These are phyloP conservation scores for Didymella arachidicola DNA, from an alignment of 2,329 filamentous ascomycete genomes.

Conservation along the genomic window DNA sequence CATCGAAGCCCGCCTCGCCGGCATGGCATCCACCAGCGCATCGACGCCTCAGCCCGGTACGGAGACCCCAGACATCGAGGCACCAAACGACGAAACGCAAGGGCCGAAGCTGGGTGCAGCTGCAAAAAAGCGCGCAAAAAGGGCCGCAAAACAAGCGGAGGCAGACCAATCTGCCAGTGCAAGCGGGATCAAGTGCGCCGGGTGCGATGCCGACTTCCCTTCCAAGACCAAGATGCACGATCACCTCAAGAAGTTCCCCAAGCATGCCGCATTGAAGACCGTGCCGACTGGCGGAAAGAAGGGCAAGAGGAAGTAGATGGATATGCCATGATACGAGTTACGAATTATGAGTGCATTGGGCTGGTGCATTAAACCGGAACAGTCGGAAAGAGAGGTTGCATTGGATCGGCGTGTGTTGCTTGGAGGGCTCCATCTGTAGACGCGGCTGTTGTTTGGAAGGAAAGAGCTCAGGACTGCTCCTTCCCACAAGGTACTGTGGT, in stretches of 20 bases:
- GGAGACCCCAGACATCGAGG: background rate
- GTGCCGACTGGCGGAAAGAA: constrained; percentile 29
- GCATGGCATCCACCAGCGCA: constrained; percentile 5
- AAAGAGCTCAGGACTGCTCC: too few species aligned
- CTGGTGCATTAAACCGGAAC: background rate
- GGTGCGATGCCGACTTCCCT: constrained; percentile 79
- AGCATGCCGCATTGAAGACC: constrained; percentile 65
- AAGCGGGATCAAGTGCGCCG: constrained; percentile 72
- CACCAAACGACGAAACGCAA: constrained; percentile 1
- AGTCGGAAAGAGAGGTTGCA: too few species aligned
- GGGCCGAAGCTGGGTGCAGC: constrained; percentile 57
- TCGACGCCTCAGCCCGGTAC: constrained; percentile 6
- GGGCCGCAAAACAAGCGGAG: constrained; percentile 53
- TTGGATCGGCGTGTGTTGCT: too few species aligned
- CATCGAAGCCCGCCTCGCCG: background rate
- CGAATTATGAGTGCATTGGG: background rate
- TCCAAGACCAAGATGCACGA: constrained; percentile 76
- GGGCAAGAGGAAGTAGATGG: constrained; percentile 20
- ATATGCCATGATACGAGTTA: background rate
- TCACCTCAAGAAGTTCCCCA: constrained; percentile 68
- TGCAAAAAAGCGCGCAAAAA: constrained; percentile 57
- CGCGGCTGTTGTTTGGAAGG: too few species aligned
- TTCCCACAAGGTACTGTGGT: too few species aligned
- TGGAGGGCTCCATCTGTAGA: too few species aligned
- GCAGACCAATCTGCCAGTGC: constrained; percentile 30